Evolutionary conservation across 352 stramenopile species (phyloP).

Genomic region (Globisporangium parvum): DNA sequence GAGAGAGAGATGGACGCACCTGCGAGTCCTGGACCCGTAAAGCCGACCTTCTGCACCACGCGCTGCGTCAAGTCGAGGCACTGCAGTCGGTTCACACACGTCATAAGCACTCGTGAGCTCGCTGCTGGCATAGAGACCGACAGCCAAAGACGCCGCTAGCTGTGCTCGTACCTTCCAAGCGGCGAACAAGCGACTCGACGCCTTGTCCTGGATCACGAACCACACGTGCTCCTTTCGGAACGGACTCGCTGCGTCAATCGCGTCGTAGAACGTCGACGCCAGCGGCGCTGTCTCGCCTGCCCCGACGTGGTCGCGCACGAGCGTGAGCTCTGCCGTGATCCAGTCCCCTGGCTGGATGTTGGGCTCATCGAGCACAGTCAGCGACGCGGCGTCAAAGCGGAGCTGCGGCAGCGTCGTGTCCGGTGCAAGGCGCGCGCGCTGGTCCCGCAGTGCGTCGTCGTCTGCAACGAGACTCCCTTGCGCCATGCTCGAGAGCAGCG

Average conservation of each 20-base stretch:
- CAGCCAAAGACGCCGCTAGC: neutral
- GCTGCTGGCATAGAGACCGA: too few relatives aligned
- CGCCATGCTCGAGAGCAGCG: conserved; percentile 59
- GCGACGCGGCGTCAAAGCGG: conserved; percentile 23
- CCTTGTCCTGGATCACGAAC: conserved; percentile 64
- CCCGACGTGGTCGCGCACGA: conserved; percentile 47
- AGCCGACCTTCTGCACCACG: conserved; percentile 47
- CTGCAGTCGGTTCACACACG: conserved; percentile 17
- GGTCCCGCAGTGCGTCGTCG: conserved; percentile 46
- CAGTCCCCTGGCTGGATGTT: conserved; percentile 74
- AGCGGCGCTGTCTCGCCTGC: conserved; percentile 33
- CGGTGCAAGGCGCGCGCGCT: conserved; percentile 34
- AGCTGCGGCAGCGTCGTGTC: conserved; percentile 30
- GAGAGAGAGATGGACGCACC: conserved; percentile 18
- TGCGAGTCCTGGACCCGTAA: conserved; percentile 50
- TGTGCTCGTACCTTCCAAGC: conserved; percentile 50
- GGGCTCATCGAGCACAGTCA: conserved; percentile 56
- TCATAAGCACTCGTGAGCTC: too few relatives aligned
- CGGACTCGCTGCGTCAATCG: conserved; percentile 51
- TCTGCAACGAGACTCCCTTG: conserved; percentile 70
- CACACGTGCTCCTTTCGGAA: conserved; percentile 76
- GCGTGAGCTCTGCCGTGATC: conserved; percentile 56
- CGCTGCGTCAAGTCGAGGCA: conserved; percentile 45
- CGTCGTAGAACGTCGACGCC: conserved; percentile 63
- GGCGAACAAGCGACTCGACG: conserved; percentile 44